A percentile compares a stretch with the other conserved stretches of the same genome.
Conservation (phyloP, 768 basidiomycete genomes). For the Mycena galopus region DNA sequence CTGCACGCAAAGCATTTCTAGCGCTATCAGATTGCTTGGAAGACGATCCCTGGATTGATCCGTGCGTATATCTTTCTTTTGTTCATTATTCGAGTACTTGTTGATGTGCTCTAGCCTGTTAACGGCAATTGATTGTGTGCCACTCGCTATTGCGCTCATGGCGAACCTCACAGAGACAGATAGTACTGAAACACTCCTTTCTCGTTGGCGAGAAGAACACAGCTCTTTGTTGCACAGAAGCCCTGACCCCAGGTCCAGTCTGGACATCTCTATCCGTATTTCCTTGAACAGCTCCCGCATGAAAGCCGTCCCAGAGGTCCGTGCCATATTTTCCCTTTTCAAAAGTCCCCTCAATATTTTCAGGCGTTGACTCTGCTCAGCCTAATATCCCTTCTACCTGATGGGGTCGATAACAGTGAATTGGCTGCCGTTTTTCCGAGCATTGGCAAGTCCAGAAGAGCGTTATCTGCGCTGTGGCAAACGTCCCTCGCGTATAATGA, state of each 20-base stretch:
- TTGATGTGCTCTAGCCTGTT: conserved; percentile 19
- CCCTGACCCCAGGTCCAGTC: conserved; percentile 29
- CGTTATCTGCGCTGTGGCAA: conserved; percentile 35
- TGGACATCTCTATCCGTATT: conserved; percentile 39
- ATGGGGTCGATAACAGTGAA: conserved; percentile 35
- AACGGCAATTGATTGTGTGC: conserved; percentile 35
- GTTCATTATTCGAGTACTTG: not conserved
- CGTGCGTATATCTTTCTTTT: conserved; percentile 16
- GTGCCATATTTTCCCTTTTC: not conserved
- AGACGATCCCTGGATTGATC: conserved; percentile 34
- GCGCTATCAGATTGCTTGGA: conserved; percentile 38
- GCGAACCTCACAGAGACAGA: conserved; percentile 37
- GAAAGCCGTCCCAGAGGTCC: conserved; percentile 35
- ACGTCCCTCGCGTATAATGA: conserved; percentile 36
- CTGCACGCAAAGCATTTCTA: conserved; percentile 36
- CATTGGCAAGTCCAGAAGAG: conserved; percentile 21
- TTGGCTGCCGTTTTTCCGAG: conserved; percentile 27
- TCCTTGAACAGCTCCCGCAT: conserved; percentile 38
- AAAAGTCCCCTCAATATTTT: not conserved
- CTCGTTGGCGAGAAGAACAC: conserved; percentile 36
- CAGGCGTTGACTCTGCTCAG: conserved; percentile 35
- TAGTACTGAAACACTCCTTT: conserved; percentile 30
- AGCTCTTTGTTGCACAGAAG: conserved; percentile 34
- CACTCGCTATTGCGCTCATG: conserved; percentile 41
- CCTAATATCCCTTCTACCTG: conserved; percentile 38